Conservation (phyloP, 2,329 filamentous ascomycete species). For the Pseudogymnoascus sp. region DNA sequence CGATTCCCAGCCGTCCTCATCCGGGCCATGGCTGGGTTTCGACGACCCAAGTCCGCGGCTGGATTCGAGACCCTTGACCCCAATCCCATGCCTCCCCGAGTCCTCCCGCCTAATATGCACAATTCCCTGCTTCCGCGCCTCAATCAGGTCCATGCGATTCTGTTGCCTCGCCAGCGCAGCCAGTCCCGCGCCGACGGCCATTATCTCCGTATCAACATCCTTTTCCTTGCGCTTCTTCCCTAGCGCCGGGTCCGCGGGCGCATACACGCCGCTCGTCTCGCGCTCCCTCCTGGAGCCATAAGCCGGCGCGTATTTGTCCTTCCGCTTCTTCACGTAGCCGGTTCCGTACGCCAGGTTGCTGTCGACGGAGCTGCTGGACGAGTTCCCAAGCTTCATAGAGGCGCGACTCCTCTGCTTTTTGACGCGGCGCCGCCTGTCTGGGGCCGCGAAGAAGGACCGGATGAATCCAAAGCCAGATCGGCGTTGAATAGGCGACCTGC, state of each 20-base stretch:
- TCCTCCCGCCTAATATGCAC: neutral
- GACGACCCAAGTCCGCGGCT: conserved; percentile 23
- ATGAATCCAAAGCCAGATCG: conserved; percentile 44
- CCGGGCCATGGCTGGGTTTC: conserved; percentile 26
- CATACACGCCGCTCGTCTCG: neutral
- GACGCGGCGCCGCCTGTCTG: conserved; percentile 41
- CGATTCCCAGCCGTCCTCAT: conserved; percentile 52
- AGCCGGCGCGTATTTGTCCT: neutral
- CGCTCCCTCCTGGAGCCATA: neutral
- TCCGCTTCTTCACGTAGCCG: conserved; percentile 32
- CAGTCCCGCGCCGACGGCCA: conserved; percentile 40
- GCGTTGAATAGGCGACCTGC: conserved; percentile 39
- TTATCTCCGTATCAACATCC: conserved; percentile 35
- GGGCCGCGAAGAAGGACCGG: conserved; percentile 53
- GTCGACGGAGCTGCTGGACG: conserved; percentile 59
- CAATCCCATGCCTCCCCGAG: neutral
- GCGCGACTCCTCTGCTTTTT: conserved; percentile 40
- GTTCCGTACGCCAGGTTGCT: conserved; percentile 61
- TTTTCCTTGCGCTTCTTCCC: conserved; percentile 17
- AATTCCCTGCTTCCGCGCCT: conserved; percentile 19
- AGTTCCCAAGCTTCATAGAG: conserved; percentile 52
- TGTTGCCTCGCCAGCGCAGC: conserved; percentile 36
- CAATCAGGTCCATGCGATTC: conserved; percentile 29
- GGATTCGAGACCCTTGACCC: conserved; percentile 9
- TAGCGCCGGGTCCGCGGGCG: neutral